Percentiles rank a stretch among this genome's conserved stretches.
Conservation (phyloP, 495 filamentous ascomycete species). For the Aspergillus diversus region DNA sequence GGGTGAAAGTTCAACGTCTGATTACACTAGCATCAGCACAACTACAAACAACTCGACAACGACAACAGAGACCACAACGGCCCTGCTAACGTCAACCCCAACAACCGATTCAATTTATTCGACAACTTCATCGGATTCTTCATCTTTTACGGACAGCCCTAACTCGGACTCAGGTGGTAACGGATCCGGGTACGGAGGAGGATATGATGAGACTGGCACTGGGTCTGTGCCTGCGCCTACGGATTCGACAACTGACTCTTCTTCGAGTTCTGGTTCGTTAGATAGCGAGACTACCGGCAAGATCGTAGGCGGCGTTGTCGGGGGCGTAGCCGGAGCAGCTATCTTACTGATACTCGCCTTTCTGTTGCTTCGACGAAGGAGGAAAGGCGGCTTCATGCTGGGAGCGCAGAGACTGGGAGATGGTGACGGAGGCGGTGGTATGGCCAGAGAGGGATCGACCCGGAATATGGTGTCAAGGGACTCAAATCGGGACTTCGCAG, state of each 20-base stretch:
- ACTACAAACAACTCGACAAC: conserved; percentile 9
- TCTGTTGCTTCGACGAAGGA: conserved; percentile 54
- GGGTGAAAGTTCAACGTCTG: background rate
- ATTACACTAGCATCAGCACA: background rate
- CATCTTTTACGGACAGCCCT: conserved; percentile 1
- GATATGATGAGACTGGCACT: conserved; percentile 11
- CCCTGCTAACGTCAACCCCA: conserved; percentile 1
- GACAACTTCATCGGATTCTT: conserved; percentile 13
- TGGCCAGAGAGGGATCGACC: conserved; percentile 16
- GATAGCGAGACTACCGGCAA: conserved; percentile 32
- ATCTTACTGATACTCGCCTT: conserved; percentile 56
- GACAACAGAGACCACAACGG: conserved; percentile 4
- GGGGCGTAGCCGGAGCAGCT: conserved; percentile 63
- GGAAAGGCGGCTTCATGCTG: conserved; percentile 25
- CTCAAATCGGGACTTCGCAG: conserved; percentile 58
- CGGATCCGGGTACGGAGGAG: conserved; percentile 5
- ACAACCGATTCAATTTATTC: conserved; percentile 15
- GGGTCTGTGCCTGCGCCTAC: conserved; percentile 14
- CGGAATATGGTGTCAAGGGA: conserved; percentile 53
- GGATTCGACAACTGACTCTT: background rate
- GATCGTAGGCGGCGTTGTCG: conserved; percentile 68
- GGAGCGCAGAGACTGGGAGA: conserved; percentile 26
- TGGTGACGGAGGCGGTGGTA: conserved; percentile 14
- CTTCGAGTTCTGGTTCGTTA: conserved; percentile 5
- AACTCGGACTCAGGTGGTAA: background rate